Evolutionary conservation across 805 yeast species (phyloP), one percentile per base, ranked within the genome.

Genomic region (Blastobotrys americana): DNA sequence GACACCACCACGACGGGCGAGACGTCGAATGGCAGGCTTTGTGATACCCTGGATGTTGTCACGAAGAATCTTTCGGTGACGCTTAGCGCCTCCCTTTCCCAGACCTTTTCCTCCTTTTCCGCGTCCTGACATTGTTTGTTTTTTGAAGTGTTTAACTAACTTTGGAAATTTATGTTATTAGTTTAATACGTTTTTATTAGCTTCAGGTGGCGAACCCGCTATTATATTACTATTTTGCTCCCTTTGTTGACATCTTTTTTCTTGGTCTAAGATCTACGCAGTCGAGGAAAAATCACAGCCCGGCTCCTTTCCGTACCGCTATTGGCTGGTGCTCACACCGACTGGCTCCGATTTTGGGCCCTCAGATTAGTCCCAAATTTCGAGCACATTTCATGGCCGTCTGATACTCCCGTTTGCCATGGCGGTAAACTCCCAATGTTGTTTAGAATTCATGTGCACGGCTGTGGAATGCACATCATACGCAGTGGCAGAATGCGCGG

Each of bases 1-100:
- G 68, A 89, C 97, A 88, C 97, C 97, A 77, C 97, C 97, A 87
- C 97, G 89, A 83, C 97, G 89, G 42, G 97, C 97, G 65, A 89
- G 83, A 85, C 97, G 89, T 80, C 97, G 88, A 68, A 90, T 90
- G 67, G 97, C 97, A 68, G 97, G 97, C 81, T 90, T 90, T 54
- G 97, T 90, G 69, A 90, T 89, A 78, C 97, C 97, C 76, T 88
- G 97, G 60, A 90, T 89, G 89, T 90, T 90, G 73, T 90, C 97
- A 80, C 97, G 89, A 58, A 88, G 78, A 73, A 90, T 85, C 85
- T 88, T 89, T 82, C 97, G 86, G 87, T 90, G 97, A 75, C 97
- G 88, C 82, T 90, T 90, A 65, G 97, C 97, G 77, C 97, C 97
- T 76, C 97, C 97, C 78, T 90, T 90, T 67, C 97, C 97, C 65